phyloP scores from a whole-genome alignment of 179 eudicot genomes.

The Vitellaria paradoxa region DNA sequence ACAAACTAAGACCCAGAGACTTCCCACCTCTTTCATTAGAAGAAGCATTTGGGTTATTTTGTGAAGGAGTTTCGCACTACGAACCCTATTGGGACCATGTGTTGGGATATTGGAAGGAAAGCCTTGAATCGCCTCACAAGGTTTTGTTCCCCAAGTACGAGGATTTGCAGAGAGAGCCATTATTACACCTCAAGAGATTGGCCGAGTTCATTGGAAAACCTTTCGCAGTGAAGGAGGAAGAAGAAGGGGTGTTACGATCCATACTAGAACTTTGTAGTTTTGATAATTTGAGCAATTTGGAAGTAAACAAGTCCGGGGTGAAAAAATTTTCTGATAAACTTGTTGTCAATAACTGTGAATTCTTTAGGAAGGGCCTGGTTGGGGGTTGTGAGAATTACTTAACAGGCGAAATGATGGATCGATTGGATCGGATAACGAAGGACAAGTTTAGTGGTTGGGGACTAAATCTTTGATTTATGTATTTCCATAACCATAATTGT shows the following conservation, averaged over 20 bases:
- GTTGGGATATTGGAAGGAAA: too few relatives aligned
- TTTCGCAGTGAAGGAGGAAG: constrained; percentile 8
- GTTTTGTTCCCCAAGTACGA: constrained; percentile 51
- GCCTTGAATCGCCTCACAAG: constrained; percentile 24
- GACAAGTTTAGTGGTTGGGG: background rate
- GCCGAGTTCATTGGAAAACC: constrained; percentile 31
- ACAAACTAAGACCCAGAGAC: constrained; percentile 18
- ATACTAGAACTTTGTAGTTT: constrained; percentile 5
- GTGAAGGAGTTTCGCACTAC: constrained; percentile 30
- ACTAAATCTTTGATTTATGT: background rate
- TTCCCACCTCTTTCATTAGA: constrained; percentile 26
- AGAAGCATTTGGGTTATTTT: constrained; percentile 43
- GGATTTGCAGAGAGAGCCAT: constrained; percentile 37
- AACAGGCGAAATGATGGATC: background rate
- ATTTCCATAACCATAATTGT: too few relatives aligned
- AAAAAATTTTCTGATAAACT: background rate
- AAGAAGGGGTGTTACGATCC: background rate
- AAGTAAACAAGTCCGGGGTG: constrained; percentile 26
- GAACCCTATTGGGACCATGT: constrained; percentile 51
- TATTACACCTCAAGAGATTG: background rate
- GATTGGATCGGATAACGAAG: background rate
- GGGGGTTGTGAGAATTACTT: constrained; percentile 16
- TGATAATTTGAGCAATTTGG: constrained; percentile 6
- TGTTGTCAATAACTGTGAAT: background rate
- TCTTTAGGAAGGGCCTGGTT: constrained; percentile 18